Conservation (phyloP, 2,329 filamentous ascomycete species). For the Alternaria sp. region DNA sequence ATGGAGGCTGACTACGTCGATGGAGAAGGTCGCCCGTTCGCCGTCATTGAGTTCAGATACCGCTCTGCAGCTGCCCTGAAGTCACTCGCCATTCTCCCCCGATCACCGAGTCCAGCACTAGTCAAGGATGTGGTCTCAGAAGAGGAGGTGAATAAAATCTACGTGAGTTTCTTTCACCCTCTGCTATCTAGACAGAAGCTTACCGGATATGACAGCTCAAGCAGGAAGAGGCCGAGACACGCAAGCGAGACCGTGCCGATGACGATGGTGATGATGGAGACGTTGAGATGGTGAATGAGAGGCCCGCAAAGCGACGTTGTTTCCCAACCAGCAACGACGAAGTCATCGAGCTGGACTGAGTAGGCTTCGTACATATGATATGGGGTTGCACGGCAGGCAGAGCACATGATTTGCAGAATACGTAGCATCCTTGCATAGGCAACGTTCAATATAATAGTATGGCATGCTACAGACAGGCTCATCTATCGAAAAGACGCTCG, state of each 20-base stretch:
- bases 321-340: slow-evolving; percentile 14
- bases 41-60: slow-evolving; percentile 26
- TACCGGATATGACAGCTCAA: background rate
- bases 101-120: slow-evolving; percentile 26
- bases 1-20: slow-evolving; percentile 10
- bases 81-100: slow-evolving; percentile 36
- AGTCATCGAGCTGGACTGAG: slow-evolving; percentile 19
- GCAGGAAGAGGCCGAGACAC: background rate
- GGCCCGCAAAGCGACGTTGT: slow-evolving; percentile 14
- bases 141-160: background rate
- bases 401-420: background rate
- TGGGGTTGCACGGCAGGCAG: background rate
- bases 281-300: slow-evolving; percentile 7
- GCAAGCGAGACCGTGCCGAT: slow-evolving; percentile 9
- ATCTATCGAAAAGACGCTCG: background rate
- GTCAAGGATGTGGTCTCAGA: slow-evolving; percentile 7
- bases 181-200: background rate
- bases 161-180: background rate
- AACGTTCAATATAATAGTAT: background rate
- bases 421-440: background rate
- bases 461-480: background rate
- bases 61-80: slow-evolving; percentile 34
- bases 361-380: background rate
- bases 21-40: slow-evolving; percentile 14
- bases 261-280: background rate